phyloP scores from a whole-genome alignment of 192 early-diverging fungal genomes.

The Helicostylum pulchrum region DNA sequence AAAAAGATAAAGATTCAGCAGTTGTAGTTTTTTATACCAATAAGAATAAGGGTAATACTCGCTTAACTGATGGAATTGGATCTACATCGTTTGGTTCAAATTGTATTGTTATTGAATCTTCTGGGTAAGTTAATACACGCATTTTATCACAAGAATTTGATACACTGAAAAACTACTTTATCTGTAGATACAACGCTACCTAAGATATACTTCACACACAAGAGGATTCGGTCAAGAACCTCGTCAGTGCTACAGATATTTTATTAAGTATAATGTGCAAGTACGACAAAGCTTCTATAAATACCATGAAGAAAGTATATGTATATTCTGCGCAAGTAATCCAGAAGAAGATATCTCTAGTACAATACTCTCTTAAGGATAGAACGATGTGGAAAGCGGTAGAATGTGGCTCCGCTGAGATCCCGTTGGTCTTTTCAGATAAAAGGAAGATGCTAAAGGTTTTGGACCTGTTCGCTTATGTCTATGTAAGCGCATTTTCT shows the following conservation, averaged over 20 bases:
- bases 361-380: not conserved
- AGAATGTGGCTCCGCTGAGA: not conserved
- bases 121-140: not conserved
- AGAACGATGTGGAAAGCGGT: not conserved
- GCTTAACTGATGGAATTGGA: too few species aligned
- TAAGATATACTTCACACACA: not conserved
- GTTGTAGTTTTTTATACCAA: too few species aligned
- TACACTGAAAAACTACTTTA: not conserved
- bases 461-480: not conserved
- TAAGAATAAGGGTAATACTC: too few species aligned
- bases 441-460: slow-evolving; percentile 4
- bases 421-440: not conserved
- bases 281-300: slow-evolving; percentile 1
- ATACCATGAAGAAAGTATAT: not conserved
- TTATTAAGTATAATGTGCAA: not conserved
- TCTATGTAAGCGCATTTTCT: slow-evolving; percentile 2
- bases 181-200: not conserved
- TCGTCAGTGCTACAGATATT: not conserved
- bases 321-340: not conserved
- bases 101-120: not conserved
- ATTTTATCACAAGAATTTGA: not conserved
- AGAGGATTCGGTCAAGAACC: slow-evolving; percentile 1
- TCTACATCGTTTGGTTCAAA: too few species aligned
- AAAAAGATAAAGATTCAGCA: too few species aligned
- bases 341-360: not conserved